Percentiles rank a stretch among this genome's conserved stretches.
phyloP scores from a whole-genome alignment of 2,329 filamentous ascomycete genomes.

The Fusarium miscanthi region DNA sequence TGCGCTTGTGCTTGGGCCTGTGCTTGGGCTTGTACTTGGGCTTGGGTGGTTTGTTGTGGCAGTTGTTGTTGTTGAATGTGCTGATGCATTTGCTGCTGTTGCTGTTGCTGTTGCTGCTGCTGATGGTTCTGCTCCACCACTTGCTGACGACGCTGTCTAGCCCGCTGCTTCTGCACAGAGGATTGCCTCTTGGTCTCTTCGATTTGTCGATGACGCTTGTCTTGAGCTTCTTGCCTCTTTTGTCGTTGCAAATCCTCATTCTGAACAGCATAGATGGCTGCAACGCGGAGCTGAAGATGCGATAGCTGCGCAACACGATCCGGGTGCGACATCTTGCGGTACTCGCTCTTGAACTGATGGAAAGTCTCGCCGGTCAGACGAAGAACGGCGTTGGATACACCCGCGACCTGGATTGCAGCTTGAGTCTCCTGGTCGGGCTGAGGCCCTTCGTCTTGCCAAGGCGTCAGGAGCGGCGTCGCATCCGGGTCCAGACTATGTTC shows the following conservation, averaged over 20 bases:
- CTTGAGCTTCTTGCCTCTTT: slow-evolving; percentile 52
- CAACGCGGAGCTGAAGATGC: slow-evolving; percentile 56
- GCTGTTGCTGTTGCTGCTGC: slow-evolving; percentile 40
- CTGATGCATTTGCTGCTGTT: slow-evolving; percentile 39
- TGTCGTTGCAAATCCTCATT: slow-evolving; percentile 58
- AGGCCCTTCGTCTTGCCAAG: slow-evolving; percentile 44
- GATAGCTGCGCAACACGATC: slow-evolving; percentile 54
- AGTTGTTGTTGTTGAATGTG: slow-evolving; percentile 44
- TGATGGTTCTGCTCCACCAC: slow-evolving; percentile 44
- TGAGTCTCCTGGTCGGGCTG: slow-evolving; percentile 52
- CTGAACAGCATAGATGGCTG: slow-evolving; percentile 58
- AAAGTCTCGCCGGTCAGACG: slow-evolving; percentile 58
- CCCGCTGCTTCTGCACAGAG: slow-evolving; percentile 41
- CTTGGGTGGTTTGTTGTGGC: slow-evolving; percentile 39
- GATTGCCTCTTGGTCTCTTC: slow-evolving; percentile 49
- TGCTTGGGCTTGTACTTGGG: slow-evolving; percentile 44
- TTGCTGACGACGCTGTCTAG: slow-evolving; percentile 41
- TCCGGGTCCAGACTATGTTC: slow-evolving; percentile 22
- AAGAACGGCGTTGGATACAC: slow-evolving; percentile 52
- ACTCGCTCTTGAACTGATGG: slow-evolving; percentile 57
- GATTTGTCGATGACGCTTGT: slow-evolving; percentile 53
- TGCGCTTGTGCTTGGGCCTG: slow-evolving; percentile 42
- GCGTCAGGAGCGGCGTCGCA: slow-evolving; percentile 26
- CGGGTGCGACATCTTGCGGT: slow-evolving; percentile 55
- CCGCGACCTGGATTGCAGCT: slow-evolving; percentile 54